A percentile compares a stretch with the other conserved stretches of the same genome.
phyloP scores from a whole-genome alignment of 139 green algal genomes.

The Trebouxia sp. region DNA sequence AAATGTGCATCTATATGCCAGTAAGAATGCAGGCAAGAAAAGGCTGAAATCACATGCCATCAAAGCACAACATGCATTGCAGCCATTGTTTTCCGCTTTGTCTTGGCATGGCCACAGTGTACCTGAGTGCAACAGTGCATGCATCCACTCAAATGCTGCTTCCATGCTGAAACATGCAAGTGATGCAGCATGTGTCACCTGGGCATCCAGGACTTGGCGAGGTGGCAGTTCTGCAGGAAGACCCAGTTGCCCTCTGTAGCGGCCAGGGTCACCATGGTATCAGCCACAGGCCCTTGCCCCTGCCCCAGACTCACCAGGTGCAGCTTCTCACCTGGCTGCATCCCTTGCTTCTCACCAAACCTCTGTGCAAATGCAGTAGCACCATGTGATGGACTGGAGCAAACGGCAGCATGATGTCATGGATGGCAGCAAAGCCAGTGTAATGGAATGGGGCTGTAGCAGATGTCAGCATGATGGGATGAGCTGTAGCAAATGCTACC shows the following conservation, averaged over 20 bases:
- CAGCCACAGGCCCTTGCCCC: conserved; percentile 72
- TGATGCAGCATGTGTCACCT: not conserved
- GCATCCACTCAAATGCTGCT: no score
- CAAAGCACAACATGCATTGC: not conserved
- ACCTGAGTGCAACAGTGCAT: no score
- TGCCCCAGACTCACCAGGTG: conserved; percentile 85
- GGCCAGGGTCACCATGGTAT: conserved; percentile 55
- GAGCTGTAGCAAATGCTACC: no score
- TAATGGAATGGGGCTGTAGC: no score
- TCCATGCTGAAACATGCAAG: no score
- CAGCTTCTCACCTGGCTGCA: conserved; percentile 61
- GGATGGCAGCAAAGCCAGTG: not conserved
- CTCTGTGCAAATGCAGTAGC: conserved; percentile 41
- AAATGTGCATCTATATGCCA: no score
- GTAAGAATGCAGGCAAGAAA: no score
- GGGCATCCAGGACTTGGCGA: conserved; percentile 82
- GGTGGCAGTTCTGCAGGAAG: conserved; percentile 90
- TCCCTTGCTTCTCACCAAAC: conserved; percentile 70
- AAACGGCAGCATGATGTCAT: not conserved
- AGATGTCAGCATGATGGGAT: no score
- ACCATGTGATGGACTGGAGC: not conserved
- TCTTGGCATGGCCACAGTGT: no score
- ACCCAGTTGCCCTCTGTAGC: conserved; percentile 78
- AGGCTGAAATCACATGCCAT: not conserved
- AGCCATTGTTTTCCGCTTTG: not conserved